phyloP scores from a whole-genome alignment of 106 monocot genomes.

The Allium cepa region DNA sequence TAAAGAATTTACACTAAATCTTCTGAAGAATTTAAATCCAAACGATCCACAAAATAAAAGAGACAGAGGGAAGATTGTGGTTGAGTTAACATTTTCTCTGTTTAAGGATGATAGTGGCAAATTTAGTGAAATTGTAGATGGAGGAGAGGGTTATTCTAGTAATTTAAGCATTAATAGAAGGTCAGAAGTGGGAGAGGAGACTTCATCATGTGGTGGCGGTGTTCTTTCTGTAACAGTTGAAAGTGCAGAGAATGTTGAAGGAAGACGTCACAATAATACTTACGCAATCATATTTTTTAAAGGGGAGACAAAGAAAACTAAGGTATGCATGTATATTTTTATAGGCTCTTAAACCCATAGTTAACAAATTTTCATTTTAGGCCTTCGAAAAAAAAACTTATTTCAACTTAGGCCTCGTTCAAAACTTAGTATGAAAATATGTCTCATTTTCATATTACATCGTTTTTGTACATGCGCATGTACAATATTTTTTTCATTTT shows the following conservation, averaged over 20 bases:
- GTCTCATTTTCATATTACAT: no score
- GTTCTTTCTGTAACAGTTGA: slow-evolving; percentile 55
- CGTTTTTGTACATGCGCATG: no score
- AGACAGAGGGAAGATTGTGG: slow-evolving; percentile 66
- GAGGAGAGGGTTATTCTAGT: slow-evolving; percentile 7
- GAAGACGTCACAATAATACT: slow-evolving; percentile 70
- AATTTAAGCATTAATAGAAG: slow-evolving; percentile 19
- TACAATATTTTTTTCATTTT: no score
- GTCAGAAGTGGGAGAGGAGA: not conserved
- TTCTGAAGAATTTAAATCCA: slow-evolving; percentile 73
- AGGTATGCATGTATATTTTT: slow-evolving; percentile 22
- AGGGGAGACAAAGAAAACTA: slow-evolving; percentile 69
- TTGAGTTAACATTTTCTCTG: slow-evolving; percentile 69
- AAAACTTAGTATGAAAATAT: no score
- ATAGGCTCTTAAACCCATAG: no score
- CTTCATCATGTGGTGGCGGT: slow-evolving; percentile 26
- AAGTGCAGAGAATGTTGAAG: slow-evolving; percentile 72
- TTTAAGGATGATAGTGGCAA: slow-evolving; percentile 59
- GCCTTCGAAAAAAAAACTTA: no score
- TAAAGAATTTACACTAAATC: slow-evolving; percentile 69
- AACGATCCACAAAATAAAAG: slow-evolving; percentile 81
- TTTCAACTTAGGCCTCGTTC: no score
- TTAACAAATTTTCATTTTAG: no score
- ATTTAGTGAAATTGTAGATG: slow-evolving; percentile 19
- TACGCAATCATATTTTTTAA: slow-evolving; percentile 55